These are phyloP conservation scores for Solanum acaule DNA, from an alignment of 257 asterid genomes.

Conservation along the genomic window DNA sequence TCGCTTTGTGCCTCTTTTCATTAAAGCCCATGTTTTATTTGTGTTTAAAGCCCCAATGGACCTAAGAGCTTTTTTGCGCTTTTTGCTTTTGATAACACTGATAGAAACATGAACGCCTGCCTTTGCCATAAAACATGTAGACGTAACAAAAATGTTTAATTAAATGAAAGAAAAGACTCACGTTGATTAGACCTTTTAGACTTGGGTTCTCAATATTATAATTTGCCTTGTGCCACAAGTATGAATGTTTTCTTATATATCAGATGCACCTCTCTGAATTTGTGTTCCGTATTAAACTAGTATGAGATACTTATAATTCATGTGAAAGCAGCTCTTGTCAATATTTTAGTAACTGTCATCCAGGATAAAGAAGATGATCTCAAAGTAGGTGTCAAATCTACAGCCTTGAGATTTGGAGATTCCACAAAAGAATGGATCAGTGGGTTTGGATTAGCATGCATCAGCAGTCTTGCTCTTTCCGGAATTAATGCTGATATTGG, in stretches of 20 bases:
- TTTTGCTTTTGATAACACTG: not conserved
- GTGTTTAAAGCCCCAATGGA: not conserved
- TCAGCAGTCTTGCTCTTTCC: constrained; percentile 60
- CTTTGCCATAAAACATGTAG: not conserved
- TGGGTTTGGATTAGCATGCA: constrained; percentile 76
- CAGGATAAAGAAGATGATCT: constrained; percentile 87
- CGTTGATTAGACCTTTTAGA: not conserved
- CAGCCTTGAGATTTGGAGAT: constrained; percentile 83
- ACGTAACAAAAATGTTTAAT: not conserved
- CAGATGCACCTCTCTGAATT: not conserved
- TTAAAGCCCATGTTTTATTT: too few relatives aligned
- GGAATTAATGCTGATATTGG: constrained; percentile 74
- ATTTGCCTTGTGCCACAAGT: not conserved
- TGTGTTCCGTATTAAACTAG: not conserved
- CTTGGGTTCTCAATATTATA: not conserved
- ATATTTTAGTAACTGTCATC: not conserved
- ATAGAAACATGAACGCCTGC: not conserved
- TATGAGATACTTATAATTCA: not conserved
- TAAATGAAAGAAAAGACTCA: not conserved
- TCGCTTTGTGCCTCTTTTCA: not conserved
- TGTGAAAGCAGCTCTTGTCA: not conserved
- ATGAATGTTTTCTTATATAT: not conserved
- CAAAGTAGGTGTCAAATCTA: constrained; percentile 84
- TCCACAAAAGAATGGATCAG: constrained; percentile 70
- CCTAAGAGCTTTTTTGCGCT: not conserved